phyloP scores from a whole-genome alignment of 176 grass and related monocot species.

The Ampelocalamus luodianensis region DNA sequence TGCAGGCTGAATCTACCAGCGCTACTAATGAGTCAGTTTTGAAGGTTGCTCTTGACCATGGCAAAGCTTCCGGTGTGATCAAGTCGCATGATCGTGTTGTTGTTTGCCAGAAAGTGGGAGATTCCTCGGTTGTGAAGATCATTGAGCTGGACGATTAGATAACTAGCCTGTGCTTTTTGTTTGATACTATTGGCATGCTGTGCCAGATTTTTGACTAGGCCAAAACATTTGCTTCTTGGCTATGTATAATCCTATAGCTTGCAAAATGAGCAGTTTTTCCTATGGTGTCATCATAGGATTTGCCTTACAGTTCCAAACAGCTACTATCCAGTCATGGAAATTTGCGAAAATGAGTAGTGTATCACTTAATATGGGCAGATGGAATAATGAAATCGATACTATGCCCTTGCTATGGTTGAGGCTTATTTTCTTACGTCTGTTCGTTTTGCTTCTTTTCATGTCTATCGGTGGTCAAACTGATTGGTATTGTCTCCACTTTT shows the following conservation, averaged over 20 bases:
- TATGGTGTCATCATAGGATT: slow-evolving; percentile 33
- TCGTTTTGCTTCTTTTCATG: background rate
- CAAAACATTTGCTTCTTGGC: slow-evolving; percentile 31
- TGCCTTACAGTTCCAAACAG: background rate
- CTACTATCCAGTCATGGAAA: background rate
- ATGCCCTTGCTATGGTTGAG: background rate
- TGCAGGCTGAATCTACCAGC: slow-evolving; percentile 82
- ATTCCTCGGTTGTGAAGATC: slow-evolving; percentile 97
- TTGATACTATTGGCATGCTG: slow-evolving; percentile 16
- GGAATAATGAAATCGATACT: slow-evolving; percentile 44
- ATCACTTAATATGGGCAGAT: slow-evolving; percentile 1
- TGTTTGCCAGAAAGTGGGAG: slow-evolving; percentile 97
- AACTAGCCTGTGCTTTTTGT: slow-evolving; percentile 23
- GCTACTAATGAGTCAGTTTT: slow-evolving; percentile 90
- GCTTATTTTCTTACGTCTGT: background rate
- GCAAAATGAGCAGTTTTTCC: slow-evolving; percentile 38
- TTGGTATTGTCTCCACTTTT: background rate
- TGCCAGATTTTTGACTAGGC: slow-evolving; percentile 43
- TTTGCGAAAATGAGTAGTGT: background rate
- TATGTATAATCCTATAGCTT: slow-evolving; percentile 45
- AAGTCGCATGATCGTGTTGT: slow-evolving; percentile 95
- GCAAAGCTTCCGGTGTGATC: slow-evolving; percentile 83
- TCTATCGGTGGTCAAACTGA: background rate
- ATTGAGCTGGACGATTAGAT: slow-evolving; percentile 91
- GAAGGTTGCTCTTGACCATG: slow-evolving; percentile 97